Conservation (phyloP, 495 filamentous ascomycete species). For the Aspergillus kassunensis region DNA sequence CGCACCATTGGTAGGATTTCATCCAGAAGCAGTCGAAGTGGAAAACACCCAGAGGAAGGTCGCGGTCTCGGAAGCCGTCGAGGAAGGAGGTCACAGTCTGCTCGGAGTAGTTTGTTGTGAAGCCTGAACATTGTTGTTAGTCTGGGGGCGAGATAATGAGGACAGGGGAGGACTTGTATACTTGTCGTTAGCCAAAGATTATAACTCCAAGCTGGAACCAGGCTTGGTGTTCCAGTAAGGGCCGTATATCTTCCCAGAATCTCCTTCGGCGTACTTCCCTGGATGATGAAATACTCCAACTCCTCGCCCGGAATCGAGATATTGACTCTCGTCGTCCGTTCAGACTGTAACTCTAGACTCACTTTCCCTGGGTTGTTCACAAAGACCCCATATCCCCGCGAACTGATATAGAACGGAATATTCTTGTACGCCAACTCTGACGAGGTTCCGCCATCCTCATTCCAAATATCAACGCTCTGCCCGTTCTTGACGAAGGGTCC, state of each 20-base stretch:
- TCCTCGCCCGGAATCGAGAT: conserved; percentile 59
- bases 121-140: conserved; percentile 25
- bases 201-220: conserved; percentile 65
- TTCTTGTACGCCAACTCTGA: conserved; percentile 73
- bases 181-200: conserved; percentile 68
- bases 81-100: conserved; percentile 63
- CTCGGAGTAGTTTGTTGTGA: conserved; percentile 69
- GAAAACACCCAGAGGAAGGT: conserved; percentile 65
- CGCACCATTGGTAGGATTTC: conserved; percentile 66
- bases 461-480: conserved; percentile 64
- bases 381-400: conserved; percentile 67
- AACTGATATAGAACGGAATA: conserved; percentile 66
- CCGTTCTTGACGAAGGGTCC: conserved; percentile 68
- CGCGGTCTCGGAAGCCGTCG: conserved; percentile 60
- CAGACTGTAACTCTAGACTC: conserved; percentile 64
- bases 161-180: conserved; percentile 11
- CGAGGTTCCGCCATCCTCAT: conserved; percentile 67
- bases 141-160: no score
- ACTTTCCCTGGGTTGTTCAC: conserved; percentile 57
- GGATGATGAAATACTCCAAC: conserved; percentile 59
- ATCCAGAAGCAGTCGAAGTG: conserved; percentile 71
- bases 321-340: conserved; percentile 61
- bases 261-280: conserved; percentile 64
- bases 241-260: conserved; percentile 59
- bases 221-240: conserved; percentile 56